Evolutionary conservation across 2,329 filamentous ascomycete genomes (phyloP).

Genomic region (Curvularia sp.): DNA sequence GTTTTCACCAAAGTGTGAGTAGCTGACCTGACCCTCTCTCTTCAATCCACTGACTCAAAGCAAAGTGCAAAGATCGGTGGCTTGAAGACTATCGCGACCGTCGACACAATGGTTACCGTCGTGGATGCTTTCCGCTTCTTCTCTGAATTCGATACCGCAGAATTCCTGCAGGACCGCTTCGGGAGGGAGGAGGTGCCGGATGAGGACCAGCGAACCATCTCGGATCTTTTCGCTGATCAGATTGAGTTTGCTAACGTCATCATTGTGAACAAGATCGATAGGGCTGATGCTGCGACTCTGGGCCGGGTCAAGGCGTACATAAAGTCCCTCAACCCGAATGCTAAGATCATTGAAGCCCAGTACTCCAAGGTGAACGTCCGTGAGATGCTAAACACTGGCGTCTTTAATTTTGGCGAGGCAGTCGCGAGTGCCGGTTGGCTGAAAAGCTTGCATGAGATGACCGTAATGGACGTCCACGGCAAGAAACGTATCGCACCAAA

Average conservation of each 20-base stretch:
- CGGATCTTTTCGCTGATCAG: slow-evolving; percentile 77
- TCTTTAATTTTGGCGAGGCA: slow-evolving; percentile 70
- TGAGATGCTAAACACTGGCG: slow-evolving; percentile 70
- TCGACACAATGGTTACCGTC: slow-evolving; percentile 76
- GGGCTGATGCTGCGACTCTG: slow-evolving; percentile 59
- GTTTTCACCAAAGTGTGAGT: slow-evolving; percentile 58
- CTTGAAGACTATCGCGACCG: slow-evolving; percentile 68
- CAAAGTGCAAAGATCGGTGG: slow-evolving; percentile 59
- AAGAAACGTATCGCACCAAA: slow-evolving; percentile 67
- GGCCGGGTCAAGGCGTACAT: slow-evolving; percentile 62
- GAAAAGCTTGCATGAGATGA: slow-evolving; percentile 73
- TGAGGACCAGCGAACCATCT: slow-evolving; percentile 76
- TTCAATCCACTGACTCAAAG: background rate
- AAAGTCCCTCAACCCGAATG: slow-evolving; percentile 69
- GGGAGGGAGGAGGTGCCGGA: slow-evolving; percentile 62
- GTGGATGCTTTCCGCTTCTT: slow-evolving; percentile 77
- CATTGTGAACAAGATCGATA: slow-evolving; percentile 73
- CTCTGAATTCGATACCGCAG: slow-evolving; percentile 73
- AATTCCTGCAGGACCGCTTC: slow-evolving; percentile 70
- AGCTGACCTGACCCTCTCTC: background rate
- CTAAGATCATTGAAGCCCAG: slow-evolving; percentile 68
- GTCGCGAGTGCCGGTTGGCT: slow-evolving; percentile 73
- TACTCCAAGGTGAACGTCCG: slow-evolving; percentile 67
- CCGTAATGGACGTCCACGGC: slow-evolving; percentile 63
- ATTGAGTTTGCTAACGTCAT: slow-evolving; percentile 80